Conservation (phyloP, 352 stramenopile genomes). For the Phytophthora sp. region DNA sequence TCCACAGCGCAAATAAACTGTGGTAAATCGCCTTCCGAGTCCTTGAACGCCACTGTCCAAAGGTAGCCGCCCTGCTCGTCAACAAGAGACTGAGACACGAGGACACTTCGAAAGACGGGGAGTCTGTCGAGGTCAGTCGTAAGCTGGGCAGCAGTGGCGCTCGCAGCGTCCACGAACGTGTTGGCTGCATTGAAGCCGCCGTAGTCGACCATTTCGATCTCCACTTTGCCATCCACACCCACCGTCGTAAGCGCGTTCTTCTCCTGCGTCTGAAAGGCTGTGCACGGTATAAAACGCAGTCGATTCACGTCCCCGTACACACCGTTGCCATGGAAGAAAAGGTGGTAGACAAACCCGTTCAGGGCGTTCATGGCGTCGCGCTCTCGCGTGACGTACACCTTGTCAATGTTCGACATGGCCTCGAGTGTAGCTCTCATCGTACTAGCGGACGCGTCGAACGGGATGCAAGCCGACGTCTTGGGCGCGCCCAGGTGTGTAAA, state of each 20-base stretch:
- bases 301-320: slow-evolving; percentile 45
- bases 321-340: slow-evolving; percentile 84
- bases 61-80: slow-evolving; percentile 77
- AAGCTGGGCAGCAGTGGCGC: slow-evolving; percentile 52
- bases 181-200: slow-evolving; percentile 59
- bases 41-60: slow-evolving; percentile 80
- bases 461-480: slow-evolving; percentile 56
- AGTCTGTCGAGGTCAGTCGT: slow-evolving; percentile 55
- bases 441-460: slow-evolving; percentile 60
- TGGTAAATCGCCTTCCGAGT: slow-evolving; percentile 68
- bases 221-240: slow-evolving; percentile 40
- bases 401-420: slow-evolving; percentile 75
- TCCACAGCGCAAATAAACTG: slow-evolving; percentile 80
- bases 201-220: slow-evolving; percentile 48
- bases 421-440: slow-evolving; percentile 61
- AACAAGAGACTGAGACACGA: slow-evolving; percentile 66
- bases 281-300: slow-evolving; percentile 40
- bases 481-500: slow-evolving; percentile 51
- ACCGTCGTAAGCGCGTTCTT: slow-evolving; percentile 62
- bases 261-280: slow-evolving; percentile 64
- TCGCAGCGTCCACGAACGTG: slow-evolving; percentile 55
- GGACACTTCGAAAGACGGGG: slow-evolving; percentile 66
- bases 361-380: slow-evolving; percentile 2
- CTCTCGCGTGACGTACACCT: slow-evolving; percentile 71
- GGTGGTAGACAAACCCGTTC: slow-evolving; percentile 71